Base-by-base conservation (phyloP, 345 rosid species). In the Raphanus raphanistrum region DNA sequence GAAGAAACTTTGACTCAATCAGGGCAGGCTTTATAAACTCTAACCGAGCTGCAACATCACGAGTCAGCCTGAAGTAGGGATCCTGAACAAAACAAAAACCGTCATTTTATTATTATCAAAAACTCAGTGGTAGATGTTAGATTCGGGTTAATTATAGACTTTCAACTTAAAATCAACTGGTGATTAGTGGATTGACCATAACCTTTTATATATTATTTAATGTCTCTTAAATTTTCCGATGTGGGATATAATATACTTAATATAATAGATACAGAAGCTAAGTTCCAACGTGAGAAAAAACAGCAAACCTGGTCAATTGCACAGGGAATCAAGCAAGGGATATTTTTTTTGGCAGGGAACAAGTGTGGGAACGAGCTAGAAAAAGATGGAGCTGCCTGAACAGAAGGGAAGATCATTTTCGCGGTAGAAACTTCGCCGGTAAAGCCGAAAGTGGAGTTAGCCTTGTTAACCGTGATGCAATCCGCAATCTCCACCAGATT, bases 31-130 rank as follows among this genome's bases (percentile, higher is more conserved):
- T 94, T 83, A 90, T 90, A 78, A 87, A 94, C 82, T 97, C 97
- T 67, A 92, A 55, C 38, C 95, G 90, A 11, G 97, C 95, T 65
- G 98, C 97, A 77, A 90, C 98, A 87, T 94, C 97, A 13, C 97
- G 83, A 13, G 98, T 90, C 97, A 90, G 89, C 83, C 97, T 88
- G 79, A 92, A 94, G 82, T 94, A 94, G 45, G 98, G 98, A 83
- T 94, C 98, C 98, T 92, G 91, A 79, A 78, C 38, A 41, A 66
- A 70, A 41, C 55, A 32, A 67, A 72, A 78, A 59, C 33, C 8
- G 29, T 1, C 17, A 4, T 52, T 8, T 25, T 27, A 57, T 50
- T 48, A 35, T 28, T 28, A 33, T 15, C 70, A 67, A 33, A 10
- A 5, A n/a, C 48, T 36, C 59, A 63, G 70, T 4, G 52, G 21